A percentile compares a stretch with the other conserved stretches of the same genome.
Conservation (phyloP, 768 basidiomycete genomes). For the Leucogyrophana mollusca region DNA sequence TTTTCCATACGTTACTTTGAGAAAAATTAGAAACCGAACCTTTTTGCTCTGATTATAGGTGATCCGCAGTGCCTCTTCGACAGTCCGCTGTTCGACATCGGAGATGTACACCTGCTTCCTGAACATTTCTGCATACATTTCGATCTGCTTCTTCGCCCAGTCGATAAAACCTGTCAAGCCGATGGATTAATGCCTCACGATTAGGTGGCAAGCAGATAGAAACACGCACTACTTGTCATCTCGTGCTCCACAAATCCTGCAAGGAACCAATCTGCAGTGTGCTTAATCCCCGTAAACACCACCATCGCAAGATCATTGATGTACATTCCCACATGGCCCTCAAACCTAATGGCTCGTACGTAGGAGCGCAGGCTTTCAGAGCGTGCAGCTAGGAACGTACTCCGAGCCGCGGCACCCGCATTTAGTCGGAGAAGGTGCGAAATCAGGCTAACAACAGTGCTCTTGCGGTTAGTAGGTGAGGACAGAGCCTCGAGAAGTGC, state of each 20-base stretch:
- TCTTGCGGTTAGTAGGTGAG: conserved; percentile 74
- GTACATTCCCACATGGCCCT: conserved; percentile 84
- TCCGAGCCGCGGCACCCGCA: conserved; percentile 75
- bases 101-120: conserved; percentile 88
- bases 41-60: conserved; percentile 81
- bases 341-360: conserved; percentile 85
- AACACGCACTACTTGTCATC: conserved; percentile 78
- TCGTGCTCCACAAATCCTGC: conserved; percentile 95
- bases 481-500: conserved; percentile 76
- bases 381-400: conserved; percentile 79
- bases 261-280: conserved; percentile 98
- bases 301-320: conserved; percentile 87
- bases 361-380: conserved; percentile 70
- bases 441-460: conserved; percentile 67
- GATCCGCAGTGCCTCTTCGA: conserved; percentile 77
- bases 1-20: background rate
- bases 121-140: conserved; percentile 81
- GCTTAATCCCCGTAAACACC: conserved; percentile 91
- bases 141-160: conserved; percentile 89
- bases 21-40: conserved; percentile 40
- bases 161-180: conserved; percentile 75
- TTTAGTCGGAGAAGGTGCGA: conserved; percentile 72
- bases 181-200: background rate
- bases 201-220: background rate
- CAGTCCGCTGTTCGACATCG: conserved; percentile 65